phyloP scores from a whole-genome alignment of 2,329 filamentous ascomycete genomes.

The Parascedosporium putredinis region DNA sequence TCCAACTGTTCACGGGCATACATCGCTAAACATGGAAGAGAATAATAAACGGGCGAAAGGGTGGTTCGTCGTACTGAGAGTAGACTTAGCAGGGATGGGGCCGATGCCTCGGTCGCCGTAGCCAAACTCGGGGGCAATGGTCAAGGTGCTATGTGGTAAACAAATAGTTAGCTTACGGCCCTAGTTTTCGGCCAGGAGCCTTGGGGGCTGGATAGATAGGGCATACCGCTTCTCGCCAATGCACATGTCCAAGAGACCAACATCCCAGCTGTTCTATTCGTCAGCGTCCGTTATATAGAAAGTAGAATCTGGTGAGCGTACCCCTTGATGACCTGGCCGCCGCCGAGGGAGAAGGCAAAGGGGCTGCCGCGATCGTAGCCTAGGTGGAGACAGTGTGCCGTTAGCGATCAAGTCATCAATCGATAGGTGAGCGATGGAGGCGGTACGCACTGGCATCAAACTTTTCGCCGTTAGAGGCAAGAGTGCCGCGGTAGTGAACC shows the following conservation, averaged over 20 bases:
- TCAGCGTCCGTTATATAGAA: not conserved
- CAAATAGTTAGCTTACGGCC: constrained; percentile 14
- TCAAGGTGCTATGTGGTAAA: constrained; percentile 51
- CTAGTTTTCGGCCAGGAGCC: not conserved
- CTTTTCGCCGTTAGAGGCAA: constrained; percentile 60
- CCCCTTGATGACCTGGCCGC: constrained; percentile 82
- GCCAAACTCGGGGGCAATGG: constrained; percentile 74
- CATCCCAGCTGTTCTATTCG: constrained; percentile 59
- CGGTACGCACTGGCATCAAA: constrained; percentile 62
- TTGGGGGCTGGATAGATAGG: no score
- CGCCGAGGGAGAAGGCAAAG: constrained; percentile 69
- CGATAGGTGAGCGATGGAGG: not conserved
- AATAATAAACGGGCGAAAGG: no score
- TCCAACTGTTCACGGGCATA: not conserved
- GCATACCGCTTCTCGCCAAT: constrained; percentile 73
- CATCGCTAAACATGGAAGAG: no score
- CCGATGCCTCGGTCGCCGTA: constrained; percentile 71
- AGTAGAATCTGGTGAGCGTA: constrained; percentile 28
- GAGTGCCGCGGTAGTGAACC: constrained; percentile 82
- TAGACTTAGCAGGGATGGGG: constrained; percentile 73
- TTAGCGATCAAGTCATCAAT: not conserved
- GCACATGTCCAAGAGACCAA: constrained; percentile 88
- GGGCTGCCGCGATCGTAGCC: constrained; percentile 67
- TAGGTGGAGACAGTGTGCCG: no score
- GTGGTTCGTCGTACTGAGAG: constrained; percentile 50